A percentile compares a stretch with the other conserved stretches of the same genome.
Conservation (phyloP, 108 stramenopile genomes). For the Pseudonitzschia multiseries region DNA sequence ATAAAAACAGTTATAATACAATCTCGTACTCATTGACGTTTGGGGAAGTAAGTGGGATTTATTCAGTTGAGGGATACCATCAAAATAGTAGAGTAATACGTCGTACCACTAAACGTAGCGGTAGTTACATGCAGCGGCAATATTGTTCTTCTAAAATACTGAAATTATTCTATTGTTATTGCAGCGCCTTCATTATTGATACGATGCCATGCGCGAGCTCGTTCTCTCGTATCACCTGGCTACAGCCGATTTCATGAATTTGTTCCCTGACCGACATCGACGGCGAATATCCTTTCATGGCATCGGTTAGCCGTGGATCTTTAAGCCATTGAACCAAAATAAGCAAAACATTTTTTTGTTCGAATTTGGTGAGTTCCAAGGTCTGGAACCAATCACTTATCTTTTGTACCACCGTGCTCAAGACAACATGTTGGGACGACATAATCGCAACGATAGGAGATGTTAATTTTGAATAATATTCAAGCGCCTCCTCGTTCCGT, state of each 20-base stretch:
- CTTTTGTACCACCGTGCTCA: neutral
- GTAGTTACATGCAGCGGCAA: too few relatives aligned
- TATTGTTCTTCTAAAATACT: too few relatives aligned
- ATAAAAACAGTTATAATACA: constrained; percentile 1
- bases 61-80: too few relatives aligned
- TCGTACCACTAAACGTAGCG: too few relatives aligned
- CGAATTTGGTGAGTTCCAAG: neutral
- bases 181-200: neutral
- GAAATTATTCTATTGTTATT: too few relatives aligned
- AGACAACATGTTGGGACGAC: neutral
- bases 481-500: neutral
- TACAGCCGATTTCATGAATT: neutral
- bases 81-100: too few relatives aligned
- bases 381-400: neutral
- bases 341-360: constrained; percentile 8
- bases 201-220: neutral
- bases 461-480: neutral
- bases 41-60: too few relatives aligned
- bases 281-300: neutral
- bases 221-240: neutral
- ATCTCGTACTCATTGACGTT: too few relatives aligned
- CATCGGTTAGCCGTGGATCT: neutral
- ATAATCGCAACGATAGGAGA: constrained; percentile 8
- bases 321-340: constrained; percentile 3
- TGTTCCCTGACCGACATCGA: neutral